Conservation (phyloP, 139 green algal species). For the Diplosphaera chodatii region DNA sequence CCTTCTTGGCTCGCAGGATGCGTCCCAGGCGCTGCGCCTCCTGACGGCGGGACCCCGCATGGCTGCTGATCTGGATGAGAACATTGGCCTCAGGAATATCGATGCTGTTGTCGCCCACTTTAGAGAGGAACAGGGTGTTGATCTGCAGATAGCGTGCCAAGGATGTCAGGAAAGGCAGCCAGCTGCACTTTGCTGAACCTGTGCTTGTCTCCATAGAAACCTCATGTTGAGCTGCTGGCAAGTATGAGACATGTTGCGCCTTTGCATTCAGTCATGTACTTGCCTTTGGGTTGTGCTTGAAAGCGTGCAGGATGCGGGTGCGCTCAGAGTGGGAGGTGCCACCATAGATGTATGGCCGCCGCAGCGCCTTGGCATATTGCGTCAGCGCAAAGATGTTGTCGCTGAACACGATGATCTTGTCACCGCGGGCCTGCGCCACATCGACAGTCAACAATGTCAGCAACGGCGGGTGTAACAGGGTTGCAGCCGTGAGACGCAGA, state of each 20-base stretch:
- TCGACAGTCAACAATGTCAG: too few species aligned
- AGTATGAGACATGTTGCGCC: too few species aligned
- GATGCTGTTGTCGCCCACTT: conserved; percentile 97
- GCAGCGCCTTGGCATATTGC: conserved; percentile 83
- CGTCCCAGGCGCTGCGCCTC: conserved; percentile 94
- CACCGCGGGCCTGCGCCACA: conserved; percentile 29
- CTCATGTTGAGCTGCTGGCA: too few species aligned
- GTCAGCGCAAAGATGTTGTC: conserved; percentile 97
- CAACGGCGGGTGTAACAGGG: too few species aligned
- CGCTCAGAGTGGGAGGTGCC: conserved; percentile 82
- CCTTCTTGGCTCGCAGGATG: conserved; percentile 92
- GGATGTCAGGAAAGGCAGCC: too few species aligned
- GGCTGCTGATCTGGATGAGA: conserved; percentile 95
- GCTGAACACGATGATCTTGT: conserved; percentile 93
- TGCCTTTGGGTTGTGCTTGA: conserved; percentile 82
- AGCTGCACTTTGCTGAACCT: too few species aligned
- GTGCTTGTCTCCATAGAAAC: too few species aligned
- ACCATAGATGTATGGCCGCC: conserved; percentile 93
- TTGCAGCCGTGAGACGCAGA: too few species aligned
- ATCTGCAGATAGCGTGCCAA: too few species aligned
- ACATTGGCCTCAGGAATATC: conserved; percentile 99
- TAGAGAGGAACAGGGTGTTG: conserved; percentile 98
- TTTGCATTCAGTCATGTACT: too few species aligned
- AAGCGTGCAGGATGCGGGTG: conserved; percentile 86
- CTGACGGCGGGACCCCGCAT: conserved; percentile 88